These are phyloP conservation scores for Pistacia integerrima DNA, from an alignment of 345 rosid genomes.

Conservation along the genomic window DNA sequence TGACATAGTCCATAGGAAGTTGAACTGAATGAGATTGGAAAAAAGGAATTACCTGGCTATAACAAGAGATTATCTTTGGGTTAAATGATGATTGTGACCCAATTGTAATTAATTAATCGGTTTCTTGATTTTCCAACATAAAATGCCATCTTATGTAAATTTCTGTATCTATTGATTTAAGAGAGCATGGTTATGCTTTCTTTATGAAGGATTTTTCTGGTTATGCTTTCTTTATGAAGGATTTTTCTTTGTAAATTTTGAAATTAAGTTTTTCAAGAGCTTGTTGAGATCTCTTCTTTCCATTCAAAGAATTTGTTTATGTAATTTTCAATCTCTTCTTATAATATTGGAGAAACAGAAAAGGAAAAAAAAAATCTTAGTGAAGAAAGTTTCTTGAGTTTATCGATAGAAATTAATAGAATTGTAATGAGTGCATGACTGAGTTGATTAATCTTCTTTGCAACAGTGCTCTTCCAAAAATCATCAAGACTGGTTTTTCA, in stretches of 20 bases:
- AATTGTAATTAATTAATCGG: not conserved
- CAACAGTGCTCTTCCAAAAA: constrained; percentile 91
- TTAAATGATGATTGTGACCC: not conserved
- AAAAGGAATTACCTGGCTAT: not conserved
- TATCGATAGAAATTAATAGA: not conserved
- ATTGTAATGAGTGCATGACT: not conserved
- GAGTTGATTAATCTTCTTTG: constrained; percentile 21
- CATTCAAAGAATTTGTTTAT: not conserved
- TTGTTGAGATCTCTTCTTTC: not conserved
- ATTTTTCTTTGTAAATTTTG: not conserved
- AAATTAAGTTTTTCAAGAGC: not conserved
- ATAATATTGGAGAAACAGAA: not conserved
- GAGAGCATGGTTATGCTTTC: not conserved
- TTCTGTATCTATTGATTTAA: not conserved
- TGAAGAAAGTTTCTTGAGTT: not conserved
- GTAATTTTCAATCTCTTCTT: not conserved
- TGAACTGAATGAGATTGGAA: not conserved
- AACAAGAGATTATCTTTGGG: not conserved
- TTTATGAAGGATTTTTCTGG: not conserved
- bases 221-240: not conserved
- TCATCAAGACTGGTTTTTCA: constrained; percentile 94
- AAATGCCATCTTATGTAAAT: not conserved
- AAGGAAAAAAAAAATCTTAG: not conserved
- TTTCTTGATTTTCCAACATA: not conserved
- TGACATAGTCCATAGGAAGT: not conserved